Evolutionary conservation across 352 stramenopile species (phyloP), one percentile per base, ranked within the genome.

Genomic region (Phytophthora quininea): DNA sequence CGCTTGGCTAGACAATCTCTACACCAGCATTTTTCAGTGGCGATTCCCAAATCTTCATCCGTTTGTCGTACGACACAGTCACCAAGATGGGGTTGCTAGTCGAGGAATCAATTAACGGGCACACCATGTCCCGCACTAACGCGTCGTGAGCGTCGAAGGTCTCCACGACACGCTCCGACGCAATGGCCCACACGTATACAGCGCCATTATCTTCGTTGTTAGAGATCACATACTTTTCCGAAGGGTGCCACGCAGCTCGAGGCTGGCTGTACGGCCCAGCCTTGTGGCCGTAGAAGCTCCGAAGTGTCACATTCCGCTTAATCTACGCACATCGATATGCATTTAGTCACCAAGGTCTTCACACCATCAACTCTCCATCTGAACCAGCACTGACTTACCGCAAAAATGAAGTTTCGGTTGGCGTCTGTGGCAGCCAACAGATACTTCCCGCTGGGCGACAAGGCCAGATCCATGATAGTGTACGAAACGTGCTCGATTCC

Each of bases 401-500:
- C 62, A 57, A 93, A 91, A 35, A 95, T 82, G 57, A 95, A 92
- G 60, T 92, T 85, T 32, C 86, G 86, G 47, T 88, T 88, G n/a
- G 83, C 80, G 72, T 96, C 88, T 11, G 88, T 96, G 43, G 88
- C 86, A 11, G 84, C 86, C 24, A 96, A 77, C 15, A 93, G 66
- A 31, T 92, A 96, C 45, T 94, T 93, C 48, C 79, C 79, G 53
- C 68, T 90, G 0, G 88, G 86, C 5, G 86, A 93, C 29, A 89
- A 58, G 29, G 74, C 86, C 49, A 96, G 59, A 54, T 96, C 84
- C 82, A 96, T 91, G 57, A 96, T 96, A 47, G 84, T 92, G 64
- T 92, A 96, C 27, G 88, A 96, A 6, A 94, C 86, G 67, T 96
- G 88, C 62, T 96, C 88, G 43, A 93, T 96, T 10, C 69, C 83